phyloP scores from a whole-genome alignment of 495 filamentous ascomycete species.

The Tuber aestivum region DNA sequence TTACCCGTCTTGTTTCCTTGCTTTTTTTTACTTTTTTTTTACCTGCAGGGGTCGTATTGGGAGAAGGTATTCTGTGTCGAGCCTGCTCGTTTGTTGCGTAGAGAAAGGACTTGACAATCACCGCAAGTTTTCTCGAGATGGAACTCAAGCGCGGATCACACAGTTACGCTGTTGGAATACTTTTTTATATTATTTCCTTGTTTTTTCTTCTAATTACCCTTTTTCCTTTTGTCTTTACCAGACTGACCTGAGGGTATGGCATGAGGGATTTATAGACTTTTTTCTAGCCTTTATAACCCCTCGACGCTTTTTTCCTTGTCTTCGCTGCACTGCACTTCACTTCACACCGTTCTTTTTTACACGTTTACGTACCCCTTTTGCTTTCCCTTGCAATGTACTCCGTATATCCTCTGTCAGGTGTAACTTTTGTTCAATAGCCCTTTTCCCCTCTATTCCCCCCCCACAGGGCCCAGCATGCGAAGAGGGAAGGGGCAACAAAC shows the following conservation, averaged over 20 bases:
- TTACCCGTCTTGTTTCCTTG: slow-evolving; percentile 9
- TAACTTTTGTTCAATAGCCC: neutral
- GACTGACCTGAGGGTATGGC: neutral
- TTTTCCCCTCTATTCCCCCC: neutral
- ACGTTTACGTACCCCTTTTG: neutral
- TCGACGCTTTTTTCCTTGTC: slow-evolving; percentile 3
- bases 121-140: slow-evolving; percentile 43
- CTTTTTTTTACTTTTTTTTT: slow-evolving; percentile 29
- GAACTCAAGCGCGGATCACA: slow-evolving; percentile 30
- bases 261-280: slow-evolving; percentile 10
- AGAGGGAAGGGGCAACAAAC: neutral
- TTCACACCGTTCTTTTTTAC: neutral
- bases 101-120: slow-evolving; percentile 42
- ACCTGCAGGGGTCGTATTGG: slow-evolving; percentile 11
- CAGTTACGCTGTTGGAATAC: slow-evolving; percentile 36
- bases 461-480: neutral
- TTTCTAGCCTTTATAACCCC: slow-evolving; percentile 12
- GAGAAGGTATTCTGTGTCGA: slow-evolving; percentile 32
- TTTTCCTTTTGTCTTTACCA: neutral
- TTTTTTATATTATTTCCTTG: slow-evolving; percentile 20
- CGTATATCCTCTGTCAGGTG: neutral
- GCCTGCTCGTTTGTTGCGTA: slow-evolving; percentile 37
- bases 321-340: neutral
- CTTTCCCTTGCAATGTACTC: neutral
- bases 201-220: slow-evolving; percentile 7